A percentile compares a stretch with the other conserved stretches of the same genome.
These are phyloP conservation scores for Dactylellina drechsleri DNA, from an alignment of 2,329 filamentous ascomycete genomes.

Conservation along the genomic window DNA sequence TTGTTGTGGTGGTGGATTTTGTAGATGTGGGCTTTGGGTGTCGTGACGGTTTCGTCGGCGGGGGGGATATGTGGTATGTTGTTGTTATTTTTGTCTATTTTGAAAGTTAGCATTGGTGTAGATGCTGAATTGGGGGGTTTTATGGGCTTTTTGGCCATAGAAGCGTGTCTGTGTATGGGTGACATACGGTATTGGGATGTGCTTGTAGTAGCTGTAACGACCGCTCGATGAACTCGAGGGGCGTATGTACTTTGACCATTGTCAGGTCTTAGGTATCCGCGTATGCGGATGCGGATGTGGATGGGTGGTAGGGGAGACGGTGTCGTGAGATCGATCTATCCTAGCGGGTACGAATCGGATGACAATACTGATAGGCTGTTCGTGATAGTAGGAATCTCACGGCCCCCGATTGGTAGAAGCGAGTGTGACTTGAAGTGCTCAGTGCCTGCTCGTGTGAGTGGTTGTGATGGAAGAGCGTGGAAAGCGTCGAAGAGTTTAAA, in stretches of 20 bases:
- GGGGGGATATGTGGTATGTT: slow-evolving; percentile 75
- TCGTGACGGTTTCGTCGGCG: slow-evolving; percentile 66
- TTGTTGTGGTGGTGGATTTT: slow-evolving; percentile 64
- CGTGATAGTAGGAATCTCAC: neutral
- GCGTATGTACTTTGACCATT: slow-evolving; percentile 84
- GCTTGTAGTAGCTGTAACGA: slow-evolving; percentile 86
- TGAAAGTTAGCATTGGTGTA: no score
- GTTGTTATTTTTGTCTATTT: slow-evolving; percentile 86
- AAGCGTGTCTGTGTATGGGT: slow-evolving; percentile 17
- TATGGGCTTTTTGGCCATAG: neutral
- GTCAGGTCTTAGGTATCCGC: slow-evolving; percentile 54
- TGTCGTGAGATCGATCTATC: slow-evolving; percentile 8
- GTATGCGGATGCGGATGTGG: slow-evolving; percentile 57
- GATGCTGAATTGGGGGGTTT: no score
- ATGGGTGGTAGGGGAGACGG: neutral
- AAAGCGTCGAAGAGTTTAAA: neutral
- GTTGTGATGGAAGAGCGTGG: neutral
- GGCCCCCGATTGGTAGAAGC: neutral
- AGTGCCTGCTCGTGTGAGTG: neutral
- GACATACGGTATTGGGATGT: slow-evolving; percentile 79
- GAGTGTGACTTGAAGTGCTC: neutral
- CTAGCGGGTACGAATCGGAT: neutral
- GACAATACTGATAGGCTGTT: neutral
- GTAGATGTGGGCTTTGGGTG: slow-evolving; percentile 74
- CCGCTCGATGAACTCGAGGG: slow-evolving; percentile 90